phyloP scores from a whole-genome alignment of 75 land plant species.

The Pinus tabuliformis region DNA sequence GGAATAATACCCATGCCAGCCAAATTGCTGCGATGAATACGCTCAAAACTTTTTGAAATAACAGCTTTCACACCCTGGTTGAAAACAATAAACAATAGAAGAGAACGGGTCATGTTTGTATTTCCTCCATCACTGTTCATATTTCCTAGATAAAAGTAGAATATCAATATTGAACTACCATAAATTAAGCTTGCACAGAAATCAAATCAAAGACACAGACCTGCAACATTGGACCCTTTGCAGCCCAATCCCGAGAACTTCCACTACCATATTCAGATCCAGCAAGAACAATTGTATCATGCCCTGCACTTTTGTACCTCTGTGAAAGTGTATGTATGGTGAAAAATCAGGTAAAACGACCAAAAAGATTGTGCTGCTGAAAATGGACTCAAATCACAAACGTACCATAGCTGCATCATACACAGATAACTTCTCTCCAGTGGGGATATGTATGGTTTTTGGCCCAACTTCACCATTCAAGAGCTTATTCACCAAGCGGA shows the following conservation, averaged over 20 bases:
- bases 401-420: conserved; percentile 87
- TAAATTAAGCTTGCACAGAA: neutral
- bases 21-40: conserved; percentile 89
- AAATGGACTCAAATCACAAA: neutral
- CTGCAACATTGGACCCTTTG: conserved; percentile 91
- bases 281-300: conserved; percentile 71
- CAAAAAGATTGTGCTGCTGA: neutral
- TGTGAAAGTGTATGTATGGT: conserved; percentile 14
- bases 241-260: conserved; percentile 97
- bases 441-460: conserved; percentile 84
- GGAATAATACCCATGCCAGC: conserved; percentile 95
- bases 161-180: too few relatives aligned
- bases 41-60: conserved; percentile 89
- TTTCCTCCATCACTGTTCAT: neutral
- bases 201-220: conserved; percentile 25
- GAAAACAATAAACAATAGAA: neutral
- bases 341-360: neutral
- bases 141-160: neutral
- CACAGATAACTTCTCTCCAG: conserved; percentile 80
- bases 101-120: neutral
- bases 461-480: conserved; percentile 93
- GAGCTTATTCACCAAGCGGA: conserved; percentile 87
- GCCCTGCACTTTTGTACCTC: conserved; percentile 79
- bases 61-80: conserved; percentile 91
- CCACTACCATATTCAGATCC: conserved; percentile 98